Evolutionary conservation across 768 basidiomycete genomes (phyloP).

Genomic region (Suillus bovinus): DNA sequence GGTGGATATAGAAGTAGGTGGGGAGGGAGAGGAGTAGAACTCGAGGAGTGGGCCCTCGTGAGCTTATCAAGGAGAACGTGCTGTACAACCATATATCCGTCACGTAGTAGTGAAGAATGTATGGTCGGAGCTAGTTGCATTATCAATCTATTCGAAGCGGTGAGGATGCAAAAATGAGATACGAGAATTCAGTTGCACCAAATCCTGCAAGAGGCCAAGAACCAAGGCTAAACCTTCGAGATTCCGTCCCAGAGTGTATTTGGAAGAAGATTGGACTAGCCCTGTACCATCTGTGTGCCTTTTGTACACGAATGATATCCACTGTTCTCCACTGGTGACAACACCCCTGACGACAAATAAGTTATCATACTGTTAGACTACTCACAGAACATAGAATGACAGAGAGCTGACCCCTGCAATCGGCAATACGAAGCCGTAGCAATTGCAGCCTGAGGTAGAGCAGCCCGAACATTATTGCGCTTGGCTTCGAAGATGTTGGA

Average conservation of each 20-base stretch:
- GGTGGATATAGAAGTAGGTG: too few relatives aligned
- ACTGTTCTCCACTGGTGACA: background rate
- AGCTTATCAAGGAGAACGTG: too few relatives aligned
- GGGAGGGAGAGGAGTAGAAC: too few relatives aligned
- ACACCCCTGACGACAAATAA: background rate
- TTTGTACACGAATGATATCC: background rate
- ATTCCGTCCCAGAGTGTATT: background rate
- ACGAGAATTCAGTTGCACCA: too few relatives aligned
- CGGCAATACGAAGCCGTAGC: slow-evolving; percentile 13
- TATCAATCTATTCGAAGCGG: too few relatives aligned
- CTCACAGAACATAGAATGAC: background rate
- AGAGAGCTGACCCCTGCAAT: slow-evolving; percentile 2
- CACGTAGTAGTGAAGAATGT: too few relatives aligned
- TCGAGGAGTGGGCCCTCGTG: too few relatives aligned
- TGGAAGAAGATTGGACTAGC: background rate
- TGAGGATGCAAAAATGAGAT: too few relatives aligned
- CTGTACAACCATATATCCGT: too few relatives aligned
- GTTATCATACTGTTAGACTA: background rate
- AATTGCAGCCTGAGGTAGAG: slow-evolving; percentile 16
- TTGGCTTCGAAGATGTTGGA: slow-evolving; percentile 22
- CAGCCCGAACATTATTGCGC: slow-evolving; percentile 17
- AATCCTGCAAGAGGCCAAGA: too few relatives aligned
- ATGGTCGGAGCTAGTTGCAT: too few relatives aligned
- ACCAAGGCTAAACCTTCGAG: too few relatives aligned
- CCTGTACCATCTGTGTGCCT: background rate